A percentile compares a stretch with the other conserved stretches of the same genome.
Conservation (phyloP, 345 rosid species). For the Sisymbrium irio region DNA sequence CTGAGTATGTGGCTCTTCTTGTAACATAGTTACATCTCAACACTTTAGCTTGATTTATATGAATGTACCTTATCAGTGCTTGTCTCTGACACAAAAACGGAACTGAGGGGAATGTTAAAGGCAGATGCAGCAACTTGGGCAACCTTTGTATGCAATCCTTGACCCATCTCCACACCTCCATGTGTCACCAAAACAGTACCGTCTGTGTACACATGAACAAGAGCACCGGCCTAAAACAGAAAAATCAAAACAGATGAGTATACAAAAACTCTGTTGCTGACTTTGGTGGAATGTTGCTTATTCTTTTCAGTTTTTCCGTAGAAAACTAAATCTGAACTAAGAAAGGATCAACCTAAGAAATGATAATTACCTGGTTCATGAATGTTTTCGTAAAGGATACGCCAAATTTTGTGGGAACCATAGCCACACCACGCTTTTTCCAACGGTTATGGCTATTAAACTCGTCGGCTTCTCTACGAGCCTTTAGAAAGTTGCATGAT, state of each 20-base stretch:
- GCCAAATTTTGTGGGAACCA: slow-evolving; percentile 92
- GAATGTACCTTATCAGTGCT: slow-evolving; percentile 88
- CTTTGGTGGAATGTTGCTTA: background rate
- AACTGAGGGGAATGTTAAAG: slow-evolving; percentile 74
- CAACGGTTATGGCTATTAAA: slow-evolving; percentile 78
- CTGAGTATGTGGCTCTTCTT: background rate
- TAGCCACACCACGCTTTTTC: slow-evolving; percentile 93
- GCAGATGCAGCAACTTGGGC: slow-evolving; percentile 97
- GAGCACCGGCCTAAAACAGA: slow-evolving; percentile 79
- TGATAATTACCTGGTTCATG: slow-evolving; percentile 67
- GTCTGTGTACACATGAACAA: slow-evolving; percentile 89
- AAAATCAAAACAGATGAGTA: background rate
- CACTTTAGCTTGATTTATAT: background rate
- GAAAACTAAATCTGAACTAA: background rate
- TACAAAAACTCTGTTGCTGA: background rate
- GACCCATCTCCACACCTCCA: slow-evolving; percentile 99
- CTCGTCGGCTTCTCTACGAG: slow-evolving; percentile 52
- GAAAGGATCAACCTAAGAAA: background rate
- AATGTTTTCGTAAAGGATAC: slow-evolving; percentile 77
- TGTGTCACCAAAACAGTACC: slow-evolving; percentile 96
- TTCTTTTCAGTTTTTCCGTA: too few species aligned
- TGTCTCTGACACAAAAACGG: slow-evolving; percentile 90
- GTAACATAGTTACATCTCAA: background rate
- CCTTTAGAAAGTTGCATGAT: slow-evolving; percentile 59
- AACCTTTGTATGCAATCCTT: slow-evolving; percentile 94